Evolutionary conservation across 257 asterid species (phyloP).

Genomic region (Dorcoceras hygrometricum): DNA sequence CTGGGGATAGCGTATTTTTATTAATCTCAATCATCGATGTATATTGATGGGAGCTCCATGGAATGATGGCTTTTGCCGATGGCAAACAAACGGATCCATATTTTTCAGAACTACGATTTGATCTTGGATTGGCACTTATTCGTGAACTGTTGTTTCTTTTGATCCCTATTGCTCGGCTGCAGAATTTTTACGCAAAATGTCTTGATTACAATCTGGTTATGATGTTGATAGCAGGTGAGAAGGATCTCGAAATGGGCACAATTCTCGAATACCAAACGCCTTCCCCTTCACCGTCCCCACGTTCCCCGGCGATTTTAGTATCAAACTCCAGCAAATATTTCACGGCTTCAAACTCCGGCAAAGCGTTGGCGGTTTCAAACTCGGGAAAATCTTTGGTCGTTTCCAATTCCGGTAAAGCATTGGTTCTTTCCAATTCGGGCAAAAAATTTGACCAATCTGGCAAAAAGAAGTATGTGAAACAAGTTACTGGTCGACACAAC

Average conservation of each 20-base stretch:
- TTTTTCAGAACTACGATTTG: not conserved
- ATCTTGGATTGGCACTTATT: not conserved
- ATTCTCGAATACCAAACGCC: constrained; percentile 28
- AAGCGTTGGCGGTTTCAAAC: constrained; percentile 41
- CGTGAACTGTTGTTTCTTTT: not conserved
- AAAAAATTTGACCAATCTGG: constrained; percentile 46
- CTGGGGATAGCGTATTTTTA: not conserved
- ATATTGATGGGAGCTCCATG: not conserved
- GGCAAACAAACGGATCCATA: not conserved
- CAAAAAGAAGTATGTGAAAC: constrained; percentile 81
- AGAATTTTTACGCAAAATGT: not conserved
- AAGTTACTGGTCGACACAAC: constrained; percentile 85
- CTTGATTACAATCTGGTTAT: not conserved
- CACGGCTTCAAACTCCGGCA: constrained; percentile 46
- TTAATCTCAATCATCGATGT: not conserved
- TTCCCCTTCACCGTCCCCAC: constrained; percentile 53
- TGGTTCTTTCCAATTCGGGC: constrained; percentile 47
- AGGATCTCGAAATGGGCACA: constrained; percentile 47
- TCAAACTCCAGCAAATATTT: constrained; percentile 40
- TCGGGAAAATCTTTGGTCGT: constrained; percentile 61
- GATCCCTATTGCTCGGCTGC: not conserved
- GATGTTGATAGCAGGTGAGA: constrained; percentile 34
- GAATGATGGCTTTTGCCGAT: not conserved
- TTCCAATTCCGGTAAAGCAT: constrained; percentile 57
- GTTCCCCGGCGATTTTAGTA: constrained; percentile 54